phyloP scores from a whole-genome alignment of 257 asterid genomes.

The Anisodus tanguticus region DNA sequence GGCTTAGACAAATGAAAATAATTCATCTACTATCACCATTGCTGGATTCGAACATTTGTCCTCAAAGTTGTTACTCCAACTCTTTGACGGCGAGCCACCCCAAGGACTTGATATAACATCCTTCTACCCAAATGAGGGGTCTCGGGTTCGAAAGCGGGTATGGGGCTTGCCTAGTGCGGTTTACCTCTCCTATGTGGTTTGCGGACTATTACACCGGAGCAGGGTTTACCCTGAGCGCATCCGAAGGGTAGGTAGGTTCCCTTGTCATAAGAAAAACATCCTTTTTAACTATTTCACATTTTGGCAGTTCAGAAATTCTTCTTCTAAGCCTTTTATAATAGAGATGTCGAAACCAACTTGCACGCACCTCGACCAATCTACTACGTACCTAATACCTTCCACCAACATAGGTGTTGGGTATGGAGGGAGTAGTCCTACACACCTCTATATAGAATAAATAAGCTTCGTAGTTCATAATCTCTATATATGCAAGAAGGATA shows the following conservation, averaged over 20 bases:
- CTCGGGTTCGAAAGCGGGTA: too few species aligned
- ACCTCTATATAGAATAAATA: slow-evolving; percentile 2
- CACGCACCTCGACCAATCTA: not conserved
- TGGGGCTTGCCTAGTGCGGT: too few species aligned
- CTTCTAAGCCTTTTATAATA: not conserved
- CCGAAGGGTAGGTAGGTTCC: too few species aligned
- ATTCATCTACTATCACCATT: not conserved
- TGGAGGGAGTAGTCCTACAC: not conserved
- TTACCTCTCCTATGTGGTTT: too few species aligned
- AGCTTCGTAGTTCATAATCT: not conserved
- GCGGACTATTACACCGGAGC: too few species aligned
- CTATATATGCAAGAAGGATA: not conserved
- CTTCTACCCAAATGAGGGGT: not conserved
- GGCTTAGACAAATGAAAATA: not conserved
- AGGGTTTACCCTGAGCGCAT: too few species aligned
- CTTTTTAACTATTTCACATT: not conserved
- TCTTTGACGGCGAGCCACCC: not conserved
- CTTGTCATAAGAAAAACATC: too few species aligned
- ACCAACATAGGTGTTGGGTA: not conserved
- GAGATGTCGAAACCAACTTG: not conserved
- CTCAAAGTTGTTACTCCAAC: not conserved
- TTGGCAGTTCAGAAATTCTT: slow-evolving; percentile 1
- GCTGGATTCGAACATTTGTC: not conserved
- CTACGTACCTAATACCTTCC: not conserved
- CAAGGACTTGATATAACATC: not conserved